Evolutionary conservation across 179 eudicot species (phyloP).

Genomic region (Amaranthus tricolor): DNA sequence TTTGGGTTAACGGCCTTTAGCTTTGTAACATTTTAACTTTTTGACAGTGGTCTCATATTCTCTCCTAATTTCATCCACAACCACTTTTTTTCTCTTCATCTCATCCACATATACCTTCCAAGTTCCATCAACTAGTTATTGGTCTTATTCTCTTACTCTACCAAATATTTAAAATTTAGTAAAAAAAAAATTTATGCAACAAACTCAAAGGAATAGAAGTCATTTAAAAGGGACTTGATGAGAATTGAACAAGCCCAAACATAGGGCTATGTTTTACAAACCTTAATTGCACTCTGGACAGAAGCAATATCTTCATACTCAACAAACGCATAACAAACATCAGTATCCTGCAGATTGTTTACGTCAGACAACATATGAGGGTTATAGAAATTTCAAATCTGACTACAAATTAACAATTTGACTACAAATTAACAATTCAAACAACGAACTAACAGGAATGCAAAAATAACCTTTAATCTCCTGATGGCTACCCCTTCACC

Average conservation of each 20-base stretch:
- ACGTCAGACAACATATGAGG: not conserved
- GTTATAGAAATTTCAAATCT: not conserved
- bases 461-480: constrained; percentile 58
- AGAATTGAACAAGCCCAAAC: not conserved
- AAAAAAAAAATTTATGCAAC: too few species aligned
- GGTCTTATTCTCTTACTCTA: too few species aligned
- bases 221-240: not conserved
- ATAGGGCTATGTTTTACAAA: constrained; percentile 20
- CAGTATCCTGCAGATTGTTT: constrained; percentile 58
- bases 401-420: not conserved
- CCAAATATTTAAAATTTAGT: too few species aligned
- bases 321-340: constrained; percentile 91
- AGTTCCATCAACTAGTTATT: too few species aligned
- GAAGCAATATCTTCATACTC: constrained; percentile 82
- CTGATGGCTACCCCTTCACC: constrained; percentile 83
- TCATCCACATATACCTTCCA: too few species aligned
- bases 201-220: too few species aligned
- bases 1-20: too few species aligned
- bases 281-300: constrained; percentile 91
- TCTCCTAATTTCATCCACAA: too few species aligned
- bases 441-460: not conserved
- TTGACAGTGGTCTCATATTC: too few species aligned
- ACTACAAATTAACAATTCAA: constrained; percentile 2
- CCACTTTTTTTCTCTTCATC: too few species aligned
- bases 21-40: too few species aligned